These are phyloP conservation scores for Solanum tacnaense DNA, from an alignment of 257 asterid species.

Conservation along the genomic window DNA sequence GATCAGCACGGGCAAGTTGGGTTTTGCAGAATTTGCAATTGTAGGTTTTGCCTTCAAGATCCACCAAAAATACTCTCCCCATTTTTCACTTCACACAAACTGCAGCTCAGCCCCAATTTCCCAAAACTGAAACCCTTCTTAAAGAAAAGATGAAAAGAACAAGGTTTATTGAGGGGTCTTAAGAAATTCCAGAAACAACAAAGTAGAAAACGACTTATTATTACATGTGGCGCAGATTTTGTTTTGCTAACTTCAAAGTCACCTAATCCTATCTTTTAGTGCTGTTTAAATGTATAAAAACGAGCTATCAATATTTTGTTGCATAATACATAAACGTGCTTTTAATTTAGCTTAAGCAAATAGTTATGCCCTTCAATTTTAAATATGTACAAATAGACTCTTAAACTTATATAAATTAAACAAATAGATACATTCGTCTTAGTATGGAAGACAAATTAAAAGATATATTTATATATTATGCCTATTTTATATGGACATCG, in stretches of 20 bases:
- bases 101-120: not conserved
- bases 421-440: not conserved
- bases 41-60: conserved; percentile 57
- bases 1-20: conserved; percentile 40
- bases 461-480: not conserved
- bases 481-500: not conserved
- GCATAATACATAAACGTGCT: not conserved
- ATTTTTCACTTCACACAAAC: conserved; percentile 14
- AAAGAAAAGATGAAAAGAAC: too few species aligned
- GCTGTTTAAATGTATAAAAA: not conserved
- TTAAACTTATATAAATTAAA: too few species aligned
- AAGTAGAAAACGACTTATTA: not conserved
- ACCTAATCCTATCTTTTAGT: not conserved
- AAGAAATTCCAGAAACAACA: not conserved
- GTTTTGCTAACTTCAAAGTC: not conserved
- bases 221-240: not conserved
- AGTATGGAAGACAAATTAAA: not conserved
- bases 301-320: not conserved
- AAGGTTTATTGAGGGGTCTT: not conserved
- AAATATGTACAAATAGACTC: not conserved
- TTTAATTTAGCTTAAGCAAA: not conserved
- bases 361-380: not conserved
- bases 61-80: conserved; percentile 65
- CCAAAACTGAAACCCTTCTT: not conserved
- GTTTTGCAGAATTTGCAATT: conserved; percentile 77